phyloP scores from a whole-genome alignment of 129 eudicot genomes.

The Apium graveolens region DNA sequence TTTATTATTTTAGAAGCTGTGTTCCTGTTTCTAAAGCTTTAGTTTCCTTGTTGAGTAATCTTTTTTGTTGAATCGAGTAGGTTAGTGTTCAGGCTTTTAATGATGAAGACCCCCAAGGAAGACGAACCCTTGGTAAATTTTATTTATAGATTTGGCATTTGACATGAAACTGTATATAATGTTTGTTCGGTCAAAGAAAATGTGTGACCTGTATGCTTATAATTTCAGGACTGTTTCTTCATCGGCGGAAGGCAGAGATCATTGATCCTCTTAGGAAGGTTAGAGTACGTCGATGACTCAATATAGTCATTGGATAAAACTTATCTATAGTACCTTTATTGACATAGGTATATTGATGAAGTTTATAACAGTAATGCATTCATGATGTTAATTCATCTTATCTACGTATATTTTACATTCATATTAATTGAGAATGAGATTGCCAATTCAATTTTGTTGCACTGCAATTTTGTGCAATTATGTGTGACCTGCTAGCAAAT shows the following conservation, averaged over 20 bases:
- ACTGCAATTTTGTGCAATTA: background rate
- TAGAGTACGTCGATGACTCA: constrained; percentile 7
- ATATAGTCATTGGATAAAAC: background rate
- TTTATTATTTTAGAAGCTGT: constrained; percentile 1
- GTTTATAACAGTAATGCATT: background rate
- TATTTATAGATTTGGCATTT: background rate
- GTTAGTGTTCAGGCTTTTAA: constrained; percentile 97
- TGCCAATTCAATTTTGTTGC: background rate
- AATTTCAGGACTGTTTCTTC: constrained; percentile 79
- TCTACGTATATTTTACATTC: background rate
- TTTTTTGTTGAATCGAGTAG: constrained; percentile 28
- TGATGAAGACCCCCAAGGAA: constrained; percentile 99
- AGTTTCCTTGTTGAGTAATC: constrained; percentile 8
- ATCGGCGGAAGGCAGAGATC: constrained; percentile 94
- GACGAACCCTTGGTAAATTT: constrained; percentile 89
- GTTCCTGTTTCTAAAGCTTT: background rate
- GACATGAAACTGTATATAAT: background rate
- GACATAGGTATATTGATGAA: background rate
- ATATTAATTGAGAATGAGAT: background rate
- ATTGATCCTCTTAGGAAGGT: constrained; percentile 83
- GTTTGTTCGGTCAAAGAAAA: background rate
- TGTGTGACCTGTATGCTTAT: background rate
- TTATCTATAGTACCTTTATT: background rate
- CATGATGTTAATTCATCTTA: background rate
- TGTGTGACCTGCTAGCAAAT: background rate